Percentiles rank a stretch among this genome's conserved stretches.
Evolutionary conservation across 179 eudicot genomes (phyloP).

Genomic region (Sideroxylon spinosum): DNA sequence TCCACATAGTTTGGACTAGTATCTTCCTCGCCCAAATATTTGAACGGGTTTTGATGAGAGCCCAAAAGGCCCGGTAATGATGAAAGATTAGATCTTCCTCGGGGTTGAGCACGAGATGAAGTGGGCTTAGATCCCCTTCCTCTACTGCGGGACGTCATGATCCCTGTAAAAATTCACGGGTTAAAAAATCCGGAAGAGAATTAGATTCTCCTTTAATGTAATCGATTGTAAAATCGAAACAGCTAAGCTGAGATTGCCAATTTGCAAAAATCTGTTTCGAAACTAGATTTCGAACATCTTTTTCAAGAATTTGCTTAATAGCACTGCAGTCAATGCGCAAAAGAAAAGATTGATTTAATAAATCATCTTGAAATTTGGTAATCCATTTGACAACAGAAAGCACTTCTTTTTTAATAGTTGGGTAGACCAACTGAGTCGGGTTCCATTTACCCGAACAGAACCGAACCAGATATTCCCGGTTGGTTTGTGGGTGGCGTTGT

Average conservation of each 20-base stretch:
- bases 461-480: not conserved
- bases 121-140: no score
- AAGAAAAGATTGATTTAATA: not conserved
- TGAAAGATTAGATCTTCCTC: no score
- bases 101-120: not conserved
- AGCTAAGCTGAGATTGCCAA: not conserved
- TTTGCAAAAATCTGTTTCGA: not conserved
- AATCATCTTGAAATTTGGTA: not conserved
- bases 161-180: not conserved
- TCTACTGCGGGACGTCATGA: no score
- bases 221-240: not conserved
- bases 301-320: not conserved
- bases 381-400: not conserved
- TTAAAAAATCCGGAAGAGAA: not conserved
- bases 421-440: not conserved
- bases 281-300: not conserved
- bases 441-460: not conserved
- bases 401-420: not conserved
- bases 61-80: no score
- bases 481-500: not conserved
- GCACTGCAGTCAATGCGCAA: not conserved
- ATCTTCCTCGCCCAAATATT: no score
- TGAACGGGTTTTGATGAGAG: no score
- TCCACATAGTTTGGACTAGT: no score
- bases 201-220: not conserved